phyloP scores from a whole-genome alignment of 495 filamentous ascomycete species.

The Copromyces sp. region DNA sequence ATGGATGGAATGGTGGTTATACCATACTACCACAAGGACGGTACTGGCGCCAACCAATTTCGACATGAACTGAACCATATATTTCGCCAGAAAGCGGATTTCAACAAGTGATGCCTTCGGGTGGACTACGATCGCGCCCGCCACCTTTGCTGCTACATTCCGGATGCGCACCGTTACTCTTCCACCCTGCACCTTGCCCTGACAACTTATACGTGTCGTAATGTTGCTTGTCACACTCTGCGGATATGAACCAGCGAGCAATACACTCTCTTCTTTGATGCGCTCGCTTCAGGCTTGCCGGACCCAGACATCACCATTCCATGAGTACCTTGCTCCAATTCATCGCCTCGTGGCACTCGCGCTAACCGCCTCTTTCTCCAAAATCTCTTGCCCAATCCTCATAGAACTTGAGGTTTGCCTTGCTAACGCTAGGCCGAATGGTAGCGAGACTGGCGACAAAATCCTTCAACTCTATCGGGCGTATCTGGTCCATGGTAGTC shows the following conservation, averaged over 20 bases:
- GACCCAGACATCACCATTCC: neutral
- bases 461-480: conserved; percentile 72
- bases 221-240: neutral
- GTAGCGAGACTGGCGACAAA: conserved; percentile 77
- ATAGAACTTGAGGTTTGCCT: conserved; percentile 70
- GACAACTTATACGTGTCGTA: neutral
- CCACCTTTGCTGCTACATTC: neutral
- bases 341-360: neutral
- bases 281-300: neutral
- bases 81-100: neutral
- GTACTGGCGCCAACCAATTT: neutral
- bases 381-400: conserved; percentile 93
- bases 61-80: neutral
- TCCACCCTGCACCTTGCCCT: neutral
- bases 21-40: neutral
- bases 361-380: conserved; percentile 77
- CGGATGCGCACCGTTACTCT: neutral
- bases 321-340: neutral
- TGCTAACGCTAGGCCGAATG: conserved; percentile 86
- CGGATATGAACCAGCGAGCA: neutral
- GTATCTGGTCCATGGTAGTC: conserved; percentile 88
- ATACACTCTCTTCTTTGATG: neutral
- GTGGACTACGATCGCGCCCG: neutral
- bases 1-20: neutral
- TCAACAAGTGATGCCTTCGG: neutral